Evolutionary conservation across 139 green algal genomes (phyloP).

Genomic region (Pleodorina starrii): DNA sequence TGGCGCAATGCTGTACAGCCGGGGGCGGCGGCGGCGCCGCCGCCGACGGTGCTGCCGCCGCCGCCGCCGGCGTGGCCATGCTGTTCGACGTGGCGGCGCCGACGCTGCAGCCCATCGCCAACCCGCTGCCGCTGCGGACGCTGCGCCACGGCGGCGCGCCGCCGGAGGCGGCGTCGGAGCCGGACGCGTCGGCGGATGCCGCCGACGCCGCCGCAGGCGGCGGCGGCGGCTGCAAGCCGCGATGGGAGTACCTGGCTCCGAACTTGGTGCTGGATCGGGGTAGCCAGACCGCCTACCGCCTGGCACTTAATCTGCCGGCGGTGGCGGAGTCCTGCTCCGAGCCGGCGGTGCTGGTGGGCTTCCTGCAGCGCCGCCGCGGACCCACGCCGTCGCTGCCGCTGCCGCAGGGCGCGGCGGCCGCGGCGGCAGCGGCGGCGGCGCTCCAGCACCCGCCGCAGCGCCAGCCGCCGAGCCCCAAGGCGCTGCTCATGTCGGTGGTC

Average conservation of each 20-base stretch:
- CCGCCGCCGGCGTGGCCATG: conserved; percentile 33
- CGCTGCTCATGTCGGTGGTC: conserved; percentile 53
- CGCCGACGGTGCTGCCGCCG: background rate
- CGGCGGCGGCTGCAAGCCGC: background rate
- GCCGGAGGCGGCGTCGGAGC: background rate
- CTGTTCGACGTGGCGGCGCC: conserved; percentile 55
- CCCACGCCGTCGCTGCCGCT: background rate
- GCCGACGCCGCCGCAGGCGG: background rate
- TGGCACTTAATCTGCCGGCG: conserved; percentile 41
- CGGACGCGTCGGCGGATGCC: background rate
- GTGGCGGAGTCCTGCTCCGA: conserved; percentile 50
- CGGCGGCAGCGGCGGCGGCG: background rate
- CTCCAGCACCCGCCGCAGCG: background rate
- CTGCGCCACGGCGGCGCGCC: conserved; percentile 12
- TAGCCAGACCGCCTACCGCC: conserved; percentile 45
- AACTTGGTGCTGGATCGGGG: conserved; percentile 41
- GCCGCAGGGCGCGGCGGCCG: background rate
- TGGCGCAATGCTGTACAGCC: conserved; percentile 30
- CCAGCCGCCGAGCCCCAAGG: conserved; percentile 8
- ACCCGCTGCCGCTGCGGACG: conserved; percentile 54
- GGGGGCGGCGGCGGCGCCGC: background rate
- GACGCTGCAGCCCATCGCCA: conserved; percentile 45
- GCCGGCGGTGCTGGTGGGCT: conserved; percentile 44
- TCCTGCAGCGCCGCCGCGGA: conserved; percentile 58
- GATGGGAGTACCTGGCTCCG: conserved; percentile 42